A percentile compares a stretch with the other conserved stretches of the same genome.
phyloP scores from a whole-genome alignment of 2,329 filamentous ascomycete species.

The Apiospora hydei region DNA sequence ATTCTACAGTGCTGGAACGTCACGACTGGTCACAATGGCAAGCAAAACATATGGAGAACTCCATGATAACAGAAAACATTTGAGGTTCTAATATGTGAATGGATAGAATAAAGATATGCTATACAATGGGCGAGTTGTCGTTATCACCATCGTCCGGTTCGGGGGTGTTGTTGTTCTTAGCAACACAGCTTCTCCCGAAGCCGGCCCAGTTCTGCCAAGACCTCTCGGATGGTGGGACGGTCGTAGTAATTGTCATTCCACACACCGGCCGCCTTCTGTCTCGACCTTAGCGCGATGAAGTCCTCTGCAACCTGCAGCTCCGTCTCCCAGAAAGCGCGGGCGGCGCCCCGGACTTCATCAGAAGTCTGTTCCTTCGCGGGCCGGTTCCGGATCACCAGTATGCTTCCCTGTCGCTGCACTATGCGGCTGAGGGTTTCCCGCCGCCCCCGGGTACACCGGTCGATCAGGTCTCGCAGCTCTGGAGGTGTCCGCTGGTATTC shows the following conservation, averaged over 20 bases:
- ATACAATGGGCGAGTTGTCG: neutral
- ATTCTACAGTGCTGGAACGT: neutral
- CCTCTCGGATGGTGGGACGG: conserved; percentile 55
- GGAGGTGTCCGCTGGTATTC: conserved; percentile 55
- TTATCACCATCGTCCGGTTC: neutral
- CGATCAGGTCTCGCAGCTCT: conserved; percentile 55
- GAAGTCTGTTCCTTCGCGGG: conserved; percentile 44
- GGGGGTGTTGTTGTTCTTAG: neutral
- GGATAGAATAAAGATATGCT: neutral
- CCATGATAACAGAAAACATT: neutral
- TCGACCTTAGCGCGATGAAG: conserved; percentile 52
- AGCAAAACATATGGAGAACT: neutral
- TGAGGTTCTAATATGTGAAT: neutral
- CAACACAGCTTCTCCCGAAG: conserved; percentile 4
- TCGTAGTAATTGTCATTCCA: conserved; percentile 61
- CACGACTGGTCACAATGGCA: neutral
- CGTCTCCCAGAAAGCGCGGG: conserved; percentile 55
- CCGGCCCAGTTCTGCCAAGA: conserved; percentile 42
- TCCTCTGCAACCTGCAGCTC: conserved; percentile 57
- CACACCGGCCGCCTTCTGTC: conserved; percentile 45
- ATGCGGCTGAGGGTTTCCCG: conserved; percentile 52
- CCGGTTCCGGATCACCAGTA: conserved; percentile 51
- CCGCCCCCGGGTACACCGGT: conserved; percentile 59
- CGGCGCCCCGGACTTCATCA: conserved; percentile 42
- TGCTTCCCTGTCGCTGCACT: conserved; percentile 54